phyloP scores from a whole-genome alignment of 805 yeast species.

The Kockiozyma suomiensis region DNA sequence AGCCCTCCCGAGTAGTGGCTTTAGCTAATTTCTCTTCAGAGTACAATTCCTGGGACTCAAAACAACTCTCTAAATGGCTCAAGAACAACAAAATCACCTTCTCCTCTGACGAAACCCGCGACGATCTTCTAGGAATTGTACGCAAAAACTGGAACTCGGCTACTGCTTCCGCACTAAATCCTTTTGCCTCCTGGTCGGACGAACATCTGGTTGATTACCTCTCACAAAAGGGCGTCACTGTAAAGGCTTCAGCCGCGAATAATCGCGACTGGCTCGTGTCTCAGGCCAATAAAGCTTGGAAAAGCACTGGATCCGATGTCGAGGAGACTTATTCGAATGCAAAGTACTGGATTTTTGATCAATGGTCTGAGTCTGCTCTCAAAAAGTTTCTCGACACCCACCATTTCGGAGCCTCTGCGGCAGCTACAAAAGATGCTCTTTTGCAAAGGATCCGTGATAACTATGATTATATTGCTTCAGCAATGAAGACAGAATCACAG shows the following conservation, averaged over 20 bases:
- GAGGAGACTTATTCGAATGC: conserved; percentile 13
- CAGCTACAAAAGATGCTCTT: conserved; percentile 19
- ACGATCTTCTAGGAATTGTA: conserved; percentile 31
- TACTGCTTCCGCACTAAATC: conserved; percentile 15
- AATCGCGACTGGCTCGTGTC: conserved; percentile 30
- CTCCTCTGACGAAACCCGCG: conserved; percentile 12
- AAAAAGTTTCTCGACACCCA: conserved; percentile 22
- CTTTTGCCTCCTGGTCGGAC: conserved; percentile 25
- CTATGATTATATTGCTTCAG: conserved; percentile 23
- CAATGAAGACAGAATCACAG: conserved; percentile 3
- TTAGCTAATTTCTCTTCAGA: neutral
- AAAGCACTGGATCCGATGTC: conserved; percentile 4
- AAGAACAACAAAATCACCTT: conserved; percentile 19
- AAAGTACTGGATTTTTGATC: conserved; percentile 27
- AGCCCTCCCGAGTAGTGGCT: neutral
- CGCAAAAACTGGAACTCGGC: conserved; percentile 29
- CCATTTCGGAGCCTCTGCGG: conserved; percentile 14
- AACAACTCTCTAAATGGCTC: conserved; percentile 24
- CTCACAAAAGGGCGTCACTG: conserved; percentile 16
- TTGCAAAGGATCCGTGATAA: conserved; percentile 25
- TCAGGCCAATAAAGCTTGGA: conserved; percentile 18
- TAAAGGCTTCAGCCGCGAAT: conserved; percentile 9
- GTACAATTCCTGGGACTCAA: conserved; percentile 44
- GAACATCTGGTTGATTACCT: conserved; percentile 19
- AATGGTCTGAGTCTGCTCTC: conserved; percentile 29